These are phyloP conservation scores for Sherardia arvensis DNA, from an alignment of 257 asterid species.

Conservation along the genomic window DNA sequence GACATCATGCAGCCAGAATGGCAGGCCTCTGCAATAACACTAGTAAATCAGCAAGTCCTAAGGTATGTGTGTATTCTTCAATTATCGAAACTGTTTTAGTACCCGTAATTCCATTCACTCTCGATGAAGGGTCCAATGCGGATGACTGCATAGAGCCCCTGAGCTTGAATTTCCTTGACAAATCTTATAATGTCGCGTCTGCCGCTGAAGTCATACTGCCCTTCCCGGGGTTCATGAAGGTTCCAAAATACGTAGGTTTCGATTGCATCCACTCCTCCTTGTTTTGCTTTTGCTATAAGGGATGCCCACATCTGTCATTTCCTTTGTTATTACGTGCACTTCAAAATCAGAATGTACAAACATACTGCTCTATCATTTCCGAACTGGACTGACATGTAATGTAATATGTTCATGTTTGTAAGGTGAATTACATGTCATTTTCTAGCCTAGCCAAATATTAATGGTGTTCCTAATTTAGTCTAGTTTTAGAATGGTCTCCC, in stretches of 20 bases:
- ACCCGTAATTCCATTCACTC: slow-evolving; percentile 94
- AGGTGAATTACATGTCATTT: no score
- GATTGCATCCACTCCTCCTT: slow-evolving; percentile 65
- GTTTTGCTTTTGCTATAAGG: slow-evolving; percentile 59
- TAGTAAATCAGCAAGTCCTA: neutral
- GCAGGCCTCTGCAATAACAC: slow-evolving; percentile 65
- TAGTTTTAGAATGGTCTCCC: neutral
- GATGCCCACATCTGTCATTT: slow-evolving; percentile 80
- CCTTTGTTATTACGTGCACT: neutral
- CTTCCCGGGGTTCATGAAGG: slow-evolving; percentile 64
- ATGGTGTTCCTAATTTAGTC: neutral
- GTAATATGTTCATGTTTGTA: no score
- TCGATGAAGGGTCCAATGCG: slow-evolving; percentile 85
- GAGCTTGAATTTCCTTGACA: slow-evolving; percentile 56
- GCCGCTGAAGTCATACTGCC: slow-evolving; percentile 84
- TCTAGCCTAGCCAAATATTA: no score
- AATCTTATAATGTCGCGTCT: slow-evolving; percentile 50
- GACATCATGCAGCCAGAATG: slow-evolving; percentile 85
- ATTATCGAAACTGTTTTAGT: no score
- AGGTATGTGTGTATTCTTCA: no score
- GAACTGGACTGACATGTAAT: no score
- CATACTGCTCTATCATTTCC: no score
- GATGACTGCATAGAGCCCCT: slow-evolving; percentile 69
- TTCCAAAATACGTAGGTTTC: slow-evolving; percentile 89
- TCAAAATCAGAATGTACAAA: no score